These are phyloP conservation scores for Magnaporthiopsis rhizophila DNA, from an alignment of 2,329 filamentous ascomycete genomes.

Conservation along the genomic window DNA sequence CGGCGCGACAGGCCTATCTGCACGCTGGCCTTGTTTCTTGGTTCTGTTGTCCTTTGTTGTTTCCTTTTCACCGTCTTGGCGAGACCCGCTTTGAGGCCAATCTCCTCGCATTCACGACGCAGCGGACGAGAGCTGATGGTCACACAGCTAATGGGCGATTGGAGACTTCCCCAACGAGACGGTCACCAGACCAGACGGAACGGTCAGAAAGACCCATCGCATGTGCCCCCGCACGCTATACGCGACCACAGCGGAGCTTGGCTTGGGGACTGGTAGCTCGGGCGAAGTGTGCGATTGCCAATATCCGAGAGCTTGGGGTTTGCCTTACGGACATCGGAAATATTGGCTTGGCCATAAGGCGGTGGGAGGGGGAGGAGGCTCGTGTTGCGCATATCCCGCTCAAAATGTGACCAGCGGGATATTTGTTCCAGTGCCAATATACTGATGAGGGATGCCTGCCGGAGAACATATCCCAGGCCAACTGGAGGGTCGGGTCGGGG, in stretches of 20 bases:
- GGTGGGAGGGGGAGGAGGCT: no score
- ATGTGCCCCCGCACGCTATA: neutral
- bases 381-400: no score
- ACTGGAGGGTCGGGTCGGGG: no score
- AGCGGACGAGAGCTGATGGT: neutral
- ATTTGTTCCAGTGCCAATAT: neutral
- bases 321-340: neutral
- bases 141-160: neutral
- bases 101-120: neutral
- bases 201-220: neutral
- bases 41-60: neutral
- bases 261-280: no score
- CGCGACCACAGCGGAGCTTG: neutral
- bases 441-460: neutral
- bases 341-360: neutral
- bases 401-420: no score
- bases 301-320: neutral
- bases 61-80: neutral
- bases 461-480: neutral
- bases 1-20: no score
- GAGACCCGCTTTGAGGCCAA: neutral
- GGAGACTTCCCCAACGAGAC: neutral
- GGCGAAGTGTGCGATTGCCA: neutral
- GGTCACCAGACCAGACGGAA: neutral
- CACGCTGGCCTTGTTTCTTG: neutral